phyloP scores from a whole-genome alignment of 306 rosid species.

The Begonia masoniana region DNA sequence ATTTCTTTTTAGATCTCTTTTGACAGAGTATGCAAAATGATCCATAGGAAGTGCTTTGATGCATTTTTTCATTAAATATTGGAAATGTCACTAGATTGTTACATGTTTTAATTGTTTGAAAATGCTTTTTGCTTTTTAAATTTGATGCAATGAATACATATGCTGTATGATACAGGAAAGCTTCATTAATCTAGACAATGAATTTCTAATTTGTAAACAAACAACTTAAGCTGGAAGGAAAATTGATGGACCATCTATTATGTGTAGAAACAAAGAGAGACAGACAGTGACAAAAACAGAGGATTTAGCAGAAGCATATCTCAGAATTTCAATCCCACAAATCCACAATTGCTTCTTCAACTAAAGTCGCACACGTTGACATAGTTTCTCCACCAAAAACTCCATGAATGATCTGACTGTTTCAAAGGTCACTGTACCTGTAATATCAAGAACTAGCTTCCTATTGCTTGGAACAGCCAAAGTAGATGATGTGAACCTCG shows the following conservation, averaged over 20 bases:
- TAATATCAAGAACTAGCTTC: slow-evolving; percentile 44
- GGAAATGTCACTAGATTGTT: too few relatives aligned
- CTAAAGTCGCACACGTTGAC: slow-evolving; percentile 24
- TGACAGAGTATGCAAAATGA: too few relatives aligned
- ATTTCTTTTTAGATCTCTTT: too few relatives aligned
- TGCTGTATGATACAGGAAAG: too few relatives aligned
- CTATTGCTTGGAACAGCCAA: slow-evolving; percentile 53
- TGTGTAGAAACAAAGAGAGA: slow-evolving; percentile 42
- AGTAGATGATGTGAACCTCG: too few relatives aligned
- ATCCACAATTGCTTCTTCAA: slow-evolving; percentile 40
- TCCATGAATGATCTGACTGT: slow-evolving; percentile 53
- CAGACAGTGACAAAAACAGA: slow-evolving; percentile 39
- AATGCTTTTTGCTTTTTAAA: too few relatives aligned
- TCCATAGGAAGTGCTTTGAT: too few relatives aligned
- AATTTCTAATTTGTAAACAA: not conserved
- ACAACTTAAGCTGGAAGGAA: slow-evolving; percentile 29
- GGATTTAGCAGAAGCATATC: slow-evolving; percentile 41
- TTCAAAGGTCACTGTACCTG: slow-evolving; percentile 65
- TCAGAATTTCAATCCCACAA: slow-evolving; percentile 29
- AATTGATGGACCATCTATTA: slow-evolving; percentile 37
- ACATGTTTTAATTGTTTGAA: too few relatives aligned
- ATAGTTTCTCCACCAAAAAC: slow-evolving; percentile 37
- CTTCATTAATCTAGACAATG: too few relatives aligned
- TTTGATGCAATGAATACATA: too few relatives aligned
- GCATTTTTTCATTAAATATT: too few relatives aligned